A percentile compares a stretch with the other conserved stretches of the same genome.
Conservation (phyloP, 495 filamentous ascomycete genomes). For the Penicillium angulare region DNA sequence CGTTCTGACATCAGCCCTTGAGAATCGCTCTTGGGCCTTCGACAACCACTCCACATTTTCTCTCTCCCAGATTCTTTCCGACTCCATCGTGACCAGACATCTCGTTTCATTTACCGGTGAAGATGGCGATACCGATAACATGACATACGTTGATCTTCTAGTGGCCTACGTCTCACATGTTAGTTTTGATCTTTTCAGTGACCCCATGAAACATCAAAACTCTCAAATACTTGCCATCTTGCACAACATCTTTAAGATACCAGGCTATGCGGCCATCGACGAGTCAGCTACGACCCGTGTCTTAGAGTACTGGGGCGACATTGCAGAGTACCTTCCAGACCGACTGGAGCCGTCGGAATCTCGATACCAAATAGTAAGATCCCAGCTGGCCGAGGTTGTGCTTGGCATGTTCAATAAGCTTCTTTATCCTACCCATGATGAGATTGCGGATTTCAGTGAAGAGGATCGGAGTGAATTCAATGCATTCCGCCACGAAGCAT, state of each 20-base stretch:
- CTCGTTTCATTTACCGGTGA: slow-evolving; percentile 51
- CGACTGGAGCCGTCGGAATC: slow-evolving; percentile 27
- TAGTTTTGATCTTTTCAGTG: slow-evolving; percentile 30
- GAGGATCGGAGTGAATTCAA: slow-evolving; percentile 69
- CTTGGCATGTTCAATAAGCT: slow-evolving; percentile 40
- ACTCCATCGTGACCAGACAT: slow-evolving; percentile 34
- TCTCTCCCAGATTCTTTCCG: slow-evolving; percentile 34
- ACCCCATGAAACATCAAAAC: slow-evolving; percentile 29
- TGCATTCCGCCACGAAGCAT: slow-evolving; percentile 76
- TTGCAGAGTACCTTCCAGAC: slow-evolving; percentile 39
- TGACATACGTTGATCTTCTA: slow-evolving; percentile 67
- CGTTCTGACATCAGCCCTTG: slow-evolving; percentile 21
- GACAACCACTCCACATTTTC: slow-evolving; percentile 15
- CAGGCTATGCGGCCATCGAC: slow-evolving; percentile 73
- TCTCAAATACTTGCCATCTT: slow-evolving; percentile 47
- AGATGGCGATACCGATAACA: slow-evolving; percentile 61
- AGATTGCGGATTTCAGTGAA: slow-evolving; percentile 60
- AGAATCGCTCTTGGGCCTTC: slow-evolving; percentile 23
- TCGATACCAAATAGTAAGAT: slow-evolving; percentile 27
- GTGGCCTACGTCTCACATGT: slow-evolving; percentile 57
- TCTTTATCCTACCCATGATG: slow-evolving; percentile 30
- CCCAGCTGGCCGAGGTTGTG: slow-evolving; percentile 36
- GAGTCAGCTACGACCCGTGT: slow-evolving; percentile 73
- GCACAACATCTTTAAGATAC: slow-evolving; percentile 62
- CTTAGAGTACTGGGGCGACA: slow-evolving; percentile 79